Base-by-base conservation (phyloP, 108 stramenopile genomes). In the Poteriospumella lacustris region DNA sequence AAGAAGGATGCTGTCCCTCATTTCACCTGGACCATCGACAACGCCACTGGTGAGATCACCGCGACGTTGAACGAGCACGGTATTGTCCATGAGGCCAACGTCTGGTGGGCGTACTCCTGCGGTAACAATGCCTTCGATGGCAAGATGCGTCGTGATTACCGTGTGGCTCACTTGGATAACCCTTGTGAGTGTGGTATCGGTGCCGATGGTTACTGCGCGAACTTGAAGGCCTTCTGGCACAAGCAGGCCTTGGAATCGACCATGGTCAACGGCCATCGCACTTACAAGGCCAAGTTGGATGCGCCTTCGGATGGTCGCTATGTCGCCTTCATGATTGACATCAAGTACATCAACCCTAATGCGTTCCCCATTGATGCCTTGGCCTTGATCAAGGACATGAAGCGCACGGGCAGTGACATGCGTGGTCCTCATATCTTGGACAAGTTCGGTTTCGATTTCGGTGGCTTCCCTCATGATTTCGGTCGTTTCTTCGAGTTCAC, bases 21-120 rank as follows among this genome's bases (percentile, higher is more conserved):
- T 19, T 34, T 82, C 68, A 43, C 67, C 39, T 82, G 82, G 82
- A 28, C 1, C 68, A 82, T 82, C 26, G 70, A 33, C 42, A 1
- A 38, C 39, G 67, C 1, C 36, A 79, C 58, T 19, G 82, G 82
- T 19, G 79, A 73, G 68, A 82, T 82, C 60, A 39, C 31, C 15
- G 39, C 70, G 12, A 73, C 70, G 26, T 26, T 73, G 9, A 42
- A 38, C 31, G 5, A 26, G 5, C 3, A 42, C 31, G 70, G 70
- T 12, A 31, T 52, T 73, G 70, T 73, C 3, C 70, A 73, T 24
- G 3, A 5, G 5, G 70, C 70, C 3, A 12, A 44, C 19, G 47
- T 73, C n/a, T 73, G 41, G 36, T 73, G 42, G 38, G 70, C 70
- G 40, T 39, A 73, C 41, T 52, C 44, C 36, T 73, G 70, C 24